Conservation (phyloP, 305 asterid genomes). For the Plantago coronopus region DNA sequence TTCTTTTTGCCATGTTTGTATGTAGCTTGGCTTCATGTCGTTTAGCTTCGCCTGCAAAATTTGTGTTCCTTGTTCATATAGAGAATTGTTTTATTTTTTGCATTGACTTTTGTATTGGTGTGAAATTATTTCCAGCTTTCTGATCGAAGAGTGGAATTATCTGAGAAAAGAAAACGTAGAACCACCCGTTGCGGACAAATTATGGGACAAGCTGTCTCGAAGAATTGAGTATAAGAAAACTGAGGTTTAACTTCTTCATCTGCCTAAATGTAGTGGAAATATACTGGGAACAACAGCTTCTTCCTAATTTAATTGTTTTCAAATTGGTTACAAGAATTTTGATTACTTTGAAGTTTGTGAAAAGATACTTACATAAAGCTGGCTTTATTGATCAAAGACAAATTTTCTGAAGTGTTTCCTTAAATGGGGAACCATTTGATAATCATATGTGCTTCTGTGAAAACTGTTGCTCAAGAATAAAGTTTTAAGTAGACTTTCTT, state of each 20-base stretch:
- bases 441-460: no score
- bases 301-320: background rate
- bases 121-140: conserved; percentile 50
- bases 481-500: no score
- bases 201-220: conserved; percentile 59
- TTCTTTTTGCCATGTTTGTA: background rate
- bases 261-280: conserved; percentile 7
- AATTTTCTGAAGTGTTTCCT: no score
- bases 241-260: conserved; percentile 46
- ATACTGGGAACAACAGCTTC: background rate
- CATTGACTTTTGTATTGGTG: conserved; percentile 6
- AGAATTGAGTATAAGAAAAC: conserved; percentile 45
- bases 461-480: no score
- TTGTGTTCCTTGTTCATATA: conserved; percentile 13
- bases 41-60: conserved; percentile 14
- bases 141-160: conserved; percentile 72
- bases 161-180: conserved; percentile 38
- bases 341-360: no score
- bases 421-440: no score
- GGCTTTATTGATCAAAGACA: no score
- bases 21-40: conserved; percentile 3
- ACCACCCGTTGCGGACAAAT: conserved; percentile 43
- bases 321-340: no score
- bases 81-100: conserved; percentile 4
- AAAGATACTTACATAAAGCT: no score